Base-by-base conservation (phyloP, 75 land plant genomes). In the Azolla pinnata region DNA sequence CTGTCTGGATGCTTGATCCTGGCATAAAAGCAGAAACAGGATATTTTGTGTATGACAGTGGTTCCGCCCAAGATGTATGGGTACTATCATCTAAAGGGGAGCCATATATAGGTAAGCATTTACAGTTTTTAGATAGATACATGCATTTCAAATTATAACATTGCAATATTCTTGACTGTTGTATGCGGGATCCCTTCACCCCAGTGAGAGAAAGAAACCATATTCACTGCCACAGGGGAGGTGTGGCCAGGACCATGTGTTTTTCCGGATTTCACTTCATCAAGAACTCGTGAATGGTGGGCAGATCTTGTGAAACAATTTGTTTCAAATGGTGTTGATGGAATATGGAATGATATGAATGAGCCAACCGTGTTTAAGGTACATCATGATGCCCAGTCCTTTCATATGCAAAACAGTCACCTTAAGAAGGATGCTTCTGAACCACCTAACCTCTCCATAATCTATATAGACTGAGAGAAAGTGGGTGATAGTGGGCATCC, bases 281-380 rank as follows among this genome's bases (percentile, higher is more conserved):
- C 63, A 51, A 67, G 66, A 65, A 51, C 71, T 44, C 90, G 98
- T 17, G 38, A 63, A 29, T 93, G 98, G 98, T 93, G 98, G 98
- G 77, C 80, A 26, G 64, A 68, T 30, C 62, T 93, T 24, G 84
- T 93, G 9, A 80, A 79, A 42, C 75, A 85, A 30, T 88, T 93
- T 52, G 63, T 83, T 42, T 34, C 75, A 31, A 83, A 83, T 67
- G 90, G 86, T 28, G 96, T 85, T 61, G 96, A 93, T 85, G 98
- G 98, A 40, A 88, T 93, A 67, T 93, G 98, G 98, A 93, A 93
- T 79, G 96, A 93, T 62, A 93, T 93, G 98, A 93, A 93, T 61
- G 98, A 93, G 59, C 98, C 98, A 17, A 78, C 96, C 48, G 70
- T 93, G 48, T 92, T 92, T 60, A 92, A 87, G 96, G 97, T n/a